Percentiles rank a stretch among this genome's conserved stretches.
Conservation (phyloP, 352 stramenopile species). For the Phytophthora quininea region DNA sequence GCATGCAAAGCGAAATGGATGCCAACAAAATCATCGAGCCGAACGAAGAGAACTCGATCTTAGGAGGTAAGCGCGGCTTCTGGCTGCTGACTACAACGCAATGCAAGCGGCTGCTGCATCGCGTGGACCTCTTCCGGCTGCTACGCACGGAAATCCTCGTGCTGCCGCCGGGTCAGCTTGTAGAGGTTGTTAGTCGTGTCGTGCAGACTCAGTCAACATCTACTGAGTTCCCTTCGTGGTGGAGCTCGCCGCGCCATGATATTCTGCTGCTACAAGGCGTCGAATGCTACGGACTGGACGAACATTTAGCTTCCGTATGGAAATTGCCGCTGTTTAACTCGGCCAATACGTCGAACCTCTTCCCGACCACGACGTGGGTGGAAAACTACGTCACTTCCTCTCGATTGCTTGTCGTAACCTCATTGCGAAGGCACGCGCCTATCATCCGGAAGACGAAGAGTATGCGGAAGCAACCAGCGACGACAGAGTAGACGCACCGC, state of each 20-base stretch:
- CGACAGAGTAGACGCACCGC: neutral
- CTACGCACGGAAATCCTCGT: constrained; percentile 76
- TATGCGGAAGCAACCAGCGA: constrained; percentile 17
- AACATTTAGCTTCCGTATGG: constrained; percentile 74
- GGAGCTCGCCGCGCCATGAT: constrained; percentile 75
- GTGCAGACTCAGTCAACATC: constrained; percentile 35
- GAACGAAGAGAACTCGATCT: constrained; percentile 52
- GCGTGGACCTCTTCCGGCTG: constrained; percentile 83
- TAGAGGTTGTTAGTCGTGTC: constrained; percentile 61
- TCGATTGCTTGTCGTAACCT: constrained; percentile 41
- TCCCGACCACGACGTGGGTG: constrained; percentile 74
- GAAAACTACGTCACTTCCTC: constrained; percentile 76
- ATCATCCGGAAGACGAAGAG: constrained; percentile 9
- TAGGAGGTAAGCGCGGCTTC: constrained; percentile 65
- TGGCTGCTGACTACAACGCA: constrained; percentile 69
- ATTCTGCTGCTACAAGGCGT: constrained; percentile 84
- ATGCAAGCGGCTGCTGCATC: constrained; percentile 67
- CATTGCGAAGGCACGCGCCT: constrained; percentile 29
- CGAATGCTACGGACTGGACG: constrained; percentile 83
- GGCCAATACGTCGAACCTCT: constrained; percentile 40
- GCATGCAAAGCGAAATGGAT: constrained; percentile 21
- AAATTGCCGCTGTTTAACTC: constrained; percentile 62
- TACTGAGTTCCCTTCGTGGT: constrained; percentile 71
- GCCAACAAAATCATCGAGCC: constrained; percentile 3
- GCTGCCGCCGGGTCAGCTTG: constrained; percentile 62